Percentiles rank a stretch among this genome's conserved stretches.
phyloP scores from a whole-genome alignment of 441 rosid genomes.

The Adansonia madagascariensis region DNA sequence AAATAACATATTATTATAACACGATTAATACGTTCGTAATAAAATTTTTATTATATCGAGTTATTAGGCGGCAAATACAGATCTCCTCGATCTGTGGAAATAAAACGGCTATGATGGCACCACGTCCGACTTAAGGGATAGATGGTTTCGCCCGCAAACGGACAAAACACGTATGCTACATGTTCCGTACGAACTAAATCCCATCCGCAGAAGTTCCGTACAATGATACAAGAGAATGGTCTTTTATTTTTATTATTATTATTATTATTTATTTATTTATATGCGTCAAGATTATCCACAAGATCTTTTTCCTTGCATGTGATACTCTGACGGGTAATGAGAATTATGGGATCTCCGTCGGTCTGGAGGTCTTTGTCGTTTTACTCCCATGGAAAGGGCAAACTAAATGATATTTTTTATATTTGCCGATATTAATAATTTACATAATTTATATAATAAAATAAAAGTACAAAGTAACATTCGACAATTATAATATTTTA shows the following conservation, averaged over 20 bases:
- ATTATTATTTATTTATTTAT: too few species aligned
- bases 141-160: not conserved
- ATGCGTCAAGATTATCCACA: not conserved
- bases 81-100: slow-evolving; percentile 14
- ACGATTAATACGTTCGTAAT: too few species aligned
- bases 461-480: too few species aligned
- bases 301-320: too few species aligned
- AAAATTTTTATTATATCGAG: not conserved
- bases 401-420: too few species aligned
- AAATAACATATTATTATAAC: not conserved
- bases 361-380: too few species aligned
- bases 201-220: slow-evolving; percentile 18
- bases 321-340: too few species aligned
- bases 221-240: not conserved
- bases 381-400: too few species aligned
- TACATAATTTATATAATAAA: too few species aligned
- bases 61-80: not conserved
- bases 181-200: slow-evolving; percentile 21
- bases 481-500: too few species aligned
- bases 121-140: not conserved
- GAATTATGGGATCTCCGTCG: too few species aligned
- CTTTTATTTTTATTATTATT: not conserved
- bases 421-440: too few species aligned
- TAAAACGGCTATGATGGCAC: not conserved
- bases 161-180: not conserved